A percentile compares a stretch with the other conserved stretches of the same genome.
These are phyloP conservation scores for Tarenaya hassleriana DNA, from an alignment of 345 rosid genomes.

Conservation along the genomic window DNA sequence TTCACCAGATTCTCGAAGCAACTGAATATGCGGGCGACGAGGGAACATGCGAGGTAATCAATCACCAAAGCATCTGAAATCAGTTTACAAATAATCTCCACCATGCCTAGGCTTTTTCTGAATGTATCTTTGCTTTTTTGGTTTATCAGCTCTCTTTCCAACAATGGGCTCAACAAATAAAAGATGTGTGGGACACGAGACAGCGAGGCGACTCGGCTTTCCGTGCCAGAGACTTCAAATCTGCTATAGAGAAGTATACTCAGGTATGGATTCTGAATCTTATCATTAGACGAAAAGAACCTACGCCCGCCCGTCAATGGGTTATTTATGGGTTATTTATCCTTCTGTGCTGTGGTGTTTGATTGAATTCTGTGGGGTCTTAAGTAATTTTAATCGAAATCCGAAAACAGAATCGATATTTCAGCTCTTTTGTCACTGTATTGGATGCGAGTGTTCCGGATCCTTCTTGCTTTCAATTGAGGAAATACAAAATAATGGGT, in stretches of 20 bases:
- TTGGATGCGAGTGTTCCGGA: too few relatives aligned
- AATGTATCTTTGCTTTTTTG: slow-evolving; percentile 12
- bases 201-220: slow-evolving; percentile 82
- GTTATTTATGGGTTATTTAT: too few relatives aligned
- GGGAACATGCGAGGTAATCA: slow-evolving; percentile 71
- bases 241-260: slow-evolving; percentile 76
- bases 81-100: neutral
- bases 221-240: slow-evolving; percentile 52
- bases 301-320: too few relatives aligned
- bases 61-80: neutral
- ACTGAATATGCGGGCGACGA: slow-evolving; percentile 86
- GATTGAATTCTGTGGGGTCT: too few relatives aligned
- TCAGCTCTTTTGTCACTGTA: too few relatives aligned
- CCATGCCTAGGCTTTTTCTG: slow-evolving; percentile 2
- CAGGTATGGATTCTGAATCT: slow-evolving; percentile 50
- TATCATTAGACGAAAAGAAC: too few relatives aligned
- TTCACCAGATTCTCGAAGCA: slow-evolving; percentile 73
- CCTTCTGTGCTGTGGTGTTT: too few relatives aligned
- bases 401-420: too few relatives aligned
- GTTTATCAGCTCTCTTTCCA: slow-evolving; percentile 68
- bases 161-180: slow-evolving; percentile 91
- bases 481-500: too few relatives aligned
- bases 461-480: too few relatives aligned
- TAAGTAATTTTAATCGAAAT: too few relatives aligned
- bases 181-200: slow-evolving; percentile 85